Percentiles rank a stretch among this genome's conserved stretches.
Evolutionary conservation across 164 flowering plant species (phyloP).

Genomic region (Chloranthus sessilifolius): DNA sequence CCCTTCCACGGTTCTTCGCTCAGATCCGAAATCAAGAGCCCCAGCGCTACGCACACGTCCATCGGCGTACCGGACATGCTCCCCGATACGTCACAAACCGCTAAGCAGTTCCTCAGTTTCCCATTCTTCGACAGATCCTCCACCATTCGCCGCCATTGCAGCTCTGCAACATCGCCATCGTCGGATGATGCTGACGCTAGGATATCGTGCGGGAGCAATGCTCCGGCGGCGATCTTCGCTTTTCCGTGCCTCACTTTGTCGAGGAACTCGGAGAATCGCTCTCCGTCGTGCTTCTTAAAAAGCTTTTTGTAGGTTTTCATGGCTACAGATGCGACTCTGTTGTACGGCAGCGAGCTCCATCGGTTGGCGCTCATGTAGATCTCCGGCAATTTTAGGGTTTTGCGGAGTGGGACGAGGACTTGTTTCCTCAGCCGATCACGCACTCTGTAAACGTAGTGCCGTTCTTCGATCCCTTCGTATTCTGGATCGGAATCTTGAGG

Average conservation of each 20-base stretch:
- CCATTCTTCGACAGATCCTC: slow-evolving; percentile 27
- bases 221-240: slow-evolving; percentile 52
- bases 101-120: slow-evolving; percentile 24
- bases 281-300: slow-evolving; percentile 36
- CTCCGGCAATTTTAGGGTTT: slow-evolving; percentile 36
- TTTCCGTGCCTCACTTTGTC: slow-evolving; percentile 28
- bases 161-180: slow-evolving; percentile 32
- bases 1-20: slow-evolving; percentile 36
- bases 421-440: slow-evolving; percentile 41
- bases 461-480: slow-evolving; percentile 33
- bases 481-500: slow-evolving; percentile 27
- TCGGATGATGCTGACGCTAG: slow-evolving; percentile 6
- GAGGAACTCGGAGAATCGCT: slow-evolving; percentile 29
- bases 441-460: slow-evolving; percentile 35
- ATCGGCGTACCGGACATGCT: slow-evolving; percentile 28
- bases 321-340: slow-evolving; percentile 48
- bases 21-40: slow-evolving; percentile 24
- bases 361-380: slow-evolving; percentile 36
- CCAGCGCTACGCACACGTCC: slow-evolving; percentile 27
- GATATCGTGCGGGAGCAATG: slow-evolving; percentile 50
- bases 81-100: slow-evolving; percentile 30
- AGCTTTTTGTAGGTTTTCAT: slow-evolving; percentile 42
- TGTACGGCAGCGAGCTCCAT: slow-evolving; percentile 41
- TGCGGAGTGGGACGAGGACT: slow-evolving; percentile 35
- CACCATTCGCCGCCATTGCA: slow-evolving; percentile 50